A percentile compares a stretch with the other conserved stretches of the same genome.
Conservation (phyloP, 441 rosid species). For the Erysimum cheiri region DNA sequence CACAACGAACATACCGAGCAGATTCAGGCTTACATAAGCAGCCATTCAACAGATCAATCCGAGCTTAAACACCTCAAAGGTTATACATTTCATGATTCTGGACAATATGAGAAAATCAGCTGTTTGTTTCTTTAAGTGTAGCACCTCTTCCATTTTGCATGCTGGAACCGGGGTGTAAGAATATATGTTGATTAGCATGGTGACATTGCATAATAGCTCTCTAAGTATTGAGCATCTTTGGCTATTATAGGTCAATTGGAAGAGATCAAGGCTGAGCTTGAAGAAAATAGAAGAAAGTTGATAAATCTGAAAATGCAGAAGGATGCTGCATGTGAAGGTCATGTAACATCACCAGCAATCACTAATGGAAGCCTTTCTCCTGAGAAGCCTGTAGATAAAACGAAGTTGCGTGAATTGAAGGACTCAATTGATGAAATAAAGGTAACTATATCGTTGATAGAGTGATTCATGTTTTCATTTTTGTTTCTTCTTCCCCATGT, state of each 20-base stretch:
- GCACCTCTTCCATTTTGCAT: slow-evolving; percentile 14
- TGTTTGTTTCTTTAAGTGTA: slow-evolving; percentile 20
- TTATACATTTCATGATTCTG: slow-evolving; percentile 38
- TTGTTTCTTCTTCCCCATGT: slow-evolving; percentile 28
- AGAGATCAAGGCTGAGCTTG: slow-evolving; percentile 86
- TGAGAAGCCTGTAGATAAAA: slow-evolving; percentile 76
- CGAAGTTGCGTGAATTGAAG: slow-evolving; percentile 72
- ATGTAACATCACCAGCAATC: slow-evolving; percentile 56
- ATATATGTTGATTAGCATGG: slow-evolving; percentile 13
- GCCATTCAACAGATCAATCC: slow-evolving; percentile 69
- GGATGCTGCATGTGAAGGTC: slow-evolving; percentile 71
- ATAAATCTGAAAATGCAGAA: slow-evolving; percentile 84
- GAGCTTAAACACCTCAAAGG: slow-evolving; percentile 84
- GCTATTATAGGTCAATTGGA: slow-evolving; percentile 77
- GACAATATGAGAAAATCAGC: slow-evolving; percentile 15
- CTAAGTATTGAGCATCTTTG: slow-evolving; percentile 38
- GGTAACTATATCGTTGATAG: slow-evolving; percentile 50
- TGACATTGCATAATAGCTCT: slow-evolving; percentile 38
- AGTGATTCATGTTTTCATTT: slow-evolving; percentile 19
- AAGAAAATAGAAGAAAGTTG: slow-evolving; percentile 91
- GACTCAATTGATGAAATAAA: slow-evolving; percentile 80
- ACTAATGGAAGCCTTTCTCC: slow-evolving; percentile 81
- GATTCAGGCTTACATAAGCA: slow-evolving; percentile 57
- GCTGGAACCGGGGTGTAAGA: neutral
- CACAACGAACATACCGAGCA: slow-evolving; percentile 62